These are phyloP conservation scores for Populus nigra DNA, from an alignment of 345 rosid species.

Conservation along the genomic window DNA sequence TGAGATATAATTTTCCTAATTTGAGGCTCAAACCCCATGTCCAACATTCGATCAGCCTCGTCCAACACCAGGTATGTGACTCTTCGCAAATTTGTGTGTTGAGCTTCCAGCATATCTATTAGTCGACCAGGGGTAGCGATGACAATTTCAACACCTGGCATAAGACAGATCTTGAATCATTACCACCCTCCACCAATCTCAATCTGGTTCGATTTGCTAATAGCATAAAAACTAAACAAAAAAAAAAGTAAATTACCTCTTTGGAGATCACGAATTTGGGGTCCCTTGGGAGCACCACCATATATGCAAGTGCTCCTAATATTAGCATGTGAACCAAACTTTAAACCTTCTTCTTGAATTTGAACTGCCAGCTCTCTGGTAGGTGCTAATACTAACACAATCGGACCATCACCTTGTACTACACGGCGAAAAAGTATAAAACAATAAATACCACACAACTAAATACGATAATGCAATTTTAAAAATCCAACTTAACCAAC, in stretches of 20 bases:
- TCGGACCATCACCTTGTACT: slow-evolving; percentile 86
- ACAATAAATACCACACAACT: neutral
- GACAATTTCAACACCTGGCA: slow-evolving; percentile 86
- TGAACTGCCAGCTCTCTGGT: slow-evolving; percentile 97
- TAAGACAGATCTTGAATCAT: slow-evolving; percentile 12
- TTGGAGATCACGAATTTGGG: slow-evolving; percentile 90
- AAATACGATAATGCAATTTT: neutral
- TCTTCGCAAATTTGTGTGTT: slow-evolving; percentile 71
- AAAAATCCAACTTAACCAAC: neutral
- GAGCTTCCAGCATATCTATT: slow-evolving; percentile 90
- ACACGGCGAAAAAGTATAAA: slow-evolving; percentile 3
- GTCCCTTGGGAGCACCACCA: slow-evolving; percentile 98
- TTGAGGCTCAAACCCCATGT: slow-evolving; percentile 99
- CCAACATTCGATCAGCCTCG: slow-evolving; percentile 97
- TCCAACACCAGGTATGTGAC: slow-evolving; percentile 95
- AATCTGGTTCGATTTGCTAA: neutral
- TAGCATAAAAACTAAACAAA: neutral
- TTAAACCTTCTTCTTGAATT: slow-evolving; percentile 82
- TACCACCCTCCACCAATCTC: neutral
- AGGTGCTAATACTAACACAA: slow-evolving; percentile 82
- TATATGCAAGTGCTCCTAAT: slow-evolving; percentile 86
- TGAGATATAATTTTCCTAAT: slow-evolving; percentile 84
- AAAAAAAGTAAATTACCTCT: slow-evolving; percentile 58
- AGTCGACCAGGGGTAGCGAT: slow-evolving; percentile 98
- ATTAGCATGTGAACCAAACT: slow-evolving; percentile 60